These are phyloP conservation scores for Porcisia deanei DNA, from an alignment of 208 protist genomes.

Conservation along the genomic window DNA sequence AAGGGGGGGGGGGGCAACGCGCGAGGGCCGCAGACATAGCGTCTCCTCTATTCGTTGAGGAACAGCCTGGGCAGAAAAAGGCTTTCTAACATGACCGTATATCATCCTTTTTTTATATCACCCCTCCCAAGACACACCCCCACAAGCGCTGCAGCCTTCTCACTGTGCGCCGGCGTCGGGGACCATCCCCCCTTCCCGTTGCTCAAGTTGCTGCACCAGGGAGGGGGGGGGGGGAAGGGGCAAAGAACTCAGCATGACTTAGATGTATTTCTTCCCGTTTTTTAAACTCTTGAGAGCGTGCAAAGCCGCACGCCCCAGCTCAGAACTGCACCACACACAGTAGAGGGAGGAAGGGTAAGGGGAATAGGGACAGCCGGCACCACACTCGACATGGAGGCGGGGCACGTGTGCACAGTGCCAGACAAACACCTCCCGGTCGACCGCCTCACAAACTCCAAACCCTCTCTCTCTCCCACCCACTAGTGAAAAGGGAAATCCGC, in stretches of 20 bases:
- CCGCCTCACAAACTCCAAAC: background rate
- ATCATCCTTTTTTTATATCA: too few species aligned
- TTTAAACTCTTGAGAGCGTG: too few species aligned
- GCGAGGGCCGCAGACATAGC: background rate
- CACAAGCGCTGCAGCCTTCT: background rate
- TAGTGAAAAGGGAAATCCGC: slow-evolving; percentile 2
- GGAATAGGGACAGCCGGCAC: too few species aligned
- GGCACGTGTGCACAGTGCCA: background rate
- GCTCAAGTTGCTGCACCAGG: too few species aligned
- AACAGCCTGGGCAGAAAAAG: background rate
- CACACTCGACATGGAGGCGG: background rate
- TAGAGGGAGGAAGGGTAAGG: too few species aligned
- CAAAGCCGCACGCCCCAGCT: too few species aligned
- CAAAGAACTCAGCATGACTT: too few species aligned
- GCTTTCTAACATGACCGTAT: background rate
- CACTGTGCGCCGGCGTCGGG: background rate
- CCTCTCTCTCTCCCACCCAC: background rate
- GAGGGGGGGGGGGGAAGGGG: too few species aligned
- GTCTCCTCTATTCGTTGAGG: background rate
- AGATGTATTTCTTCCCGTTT: too few species aligned
- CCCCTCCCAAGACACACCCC: background rate
- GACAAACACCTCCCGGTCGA: background rate
- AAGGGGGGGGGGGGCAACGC: too few species aligned
- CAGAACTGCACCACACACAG: too few species aligned
- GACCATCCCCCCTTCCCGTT: background rate